phyloP scores from a whole-genome alignment of 306 rosid species.

The Corylus avellana region DNA sequence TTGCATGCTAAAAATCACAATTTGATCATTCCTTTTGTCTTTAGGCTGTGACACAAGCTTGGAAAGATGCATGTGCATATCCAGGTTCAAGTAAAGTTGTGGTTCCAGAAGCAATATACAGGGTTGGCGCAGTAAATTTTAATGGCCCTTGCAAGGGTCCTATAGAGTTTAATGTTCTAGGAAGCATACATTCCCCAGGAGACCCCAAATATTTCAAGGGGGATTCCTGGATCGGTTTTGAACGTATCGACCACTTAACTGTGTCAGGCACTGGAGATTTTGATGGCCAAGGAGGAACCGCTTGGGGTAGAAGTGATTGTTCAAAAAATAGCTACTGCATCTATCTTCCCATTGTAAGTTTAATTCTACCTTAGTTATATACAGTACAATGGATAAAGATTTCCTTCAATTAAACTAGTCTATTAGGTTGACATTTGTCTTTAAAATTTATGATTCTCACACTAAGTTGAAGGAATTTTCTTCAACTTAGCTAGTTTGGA shows the following conservation, averaged over 20 bases:
- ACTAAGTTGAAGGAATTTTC: too few species aligned
- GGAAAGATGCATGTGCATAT: constrained; percentile 41
- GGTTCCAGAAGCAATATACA: constrained; percentile 27
- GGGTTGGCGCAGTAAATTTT: constrained; percentile 1
- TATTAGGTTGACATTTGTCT: too few species aligned
- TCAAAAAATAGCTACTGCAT: constrained; percentile 21
- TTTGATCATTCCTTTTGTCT: not conserved
- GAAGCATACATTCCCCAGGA: constrained; percentile 39
- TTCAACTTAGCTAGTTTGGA: too few species aligned
- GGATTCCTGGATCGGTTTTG: constrained; percentile 41
- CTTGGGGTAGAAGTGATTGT: constrained; percentile 42
- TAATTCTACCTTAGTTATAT: not conserved
- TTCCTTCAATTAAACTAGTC: too few species aligned
- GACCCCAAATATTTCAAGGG: not conserved
- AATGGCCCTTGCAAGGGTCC: constrained; percentile 50
- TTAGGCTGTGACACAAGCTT: constrained; percentile 33
- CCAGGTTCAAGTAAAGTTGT: constrained; percentile 9
- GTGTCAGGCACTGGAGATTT: constrained; percentile 49
- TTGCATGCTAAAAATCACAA: not conserved
- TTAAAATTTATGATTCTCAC: too few species aligned
- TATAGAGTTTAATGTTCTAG: constrained; percentile 27
- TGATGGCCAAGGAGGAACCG: constrained; percentile 44
- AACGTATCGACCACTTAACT: constrained; percentile 29
- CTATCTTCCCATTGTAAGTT: constrained; percentile 32
- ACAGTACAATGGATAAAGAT: too few species aligned